These are phyloP conservation scores for Symbiodinium natans DNA, from an alignment of 73 alveolate species.

Conservation along the genomic window DNA sequence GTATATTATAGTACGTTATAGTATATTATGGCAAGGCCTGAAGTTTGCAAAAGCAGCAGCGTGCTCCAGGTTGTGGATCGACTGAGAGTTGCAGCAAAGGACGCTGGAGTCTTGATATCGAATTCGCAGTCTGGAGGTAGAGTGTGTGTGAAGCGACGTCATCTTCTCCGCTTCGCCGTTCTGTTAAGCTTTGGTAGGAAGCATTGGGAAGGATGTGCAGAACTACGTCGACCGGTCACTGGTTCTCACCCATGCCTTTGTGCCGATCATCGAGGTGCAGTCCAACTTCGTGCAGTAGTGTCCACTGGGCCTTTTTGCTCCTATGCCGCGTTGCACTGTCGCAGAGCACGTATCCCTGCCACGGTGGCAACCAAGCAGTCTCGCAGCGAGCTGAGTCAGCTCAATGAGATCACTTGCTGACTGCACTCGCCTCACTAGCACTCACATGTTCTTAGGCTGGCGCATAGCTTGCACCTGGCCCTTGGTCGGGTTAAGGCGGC, in stretches of 20 bases:
- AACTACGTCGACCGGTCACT: constrained; percentile 71
- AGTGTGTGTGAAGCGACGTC: no score
- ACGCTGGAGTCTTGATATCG: no score
- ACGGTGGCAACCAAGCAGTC: constrained; percentile 86
- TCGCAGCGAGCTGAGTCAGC: constrained; percentile 10
- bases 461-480: constrained; percentile 52
- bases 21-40: not conserved
- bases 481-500: constrained; percentile 84
- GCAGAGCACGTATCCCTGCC: constrained; percentile 89
- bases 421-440: no score
- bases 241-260: constrained; percentile 67
- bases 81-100: constrained; percentile 75
- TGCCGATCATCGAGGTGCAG: constrained; percentile 73
- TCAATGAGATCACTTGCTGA: not conserved
- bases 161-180: no score
- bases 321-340: not conserved
- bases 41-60: not conserved
- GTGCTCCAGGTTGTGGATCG: constrained; percentile 57
- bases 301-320: not conserved
- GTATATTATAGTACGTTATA: no score
- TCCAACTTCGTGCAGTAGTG: not conserved
- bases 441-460: constrained; percentile 25
- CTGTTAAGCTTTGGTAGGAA: no score
- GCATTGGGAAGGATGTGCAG: constrained; percentile 32
- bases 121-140: no score